Conservation (phyloP, 495 filamentous ascomycete species). For the Recurvomyces mirabilis region DNA sequence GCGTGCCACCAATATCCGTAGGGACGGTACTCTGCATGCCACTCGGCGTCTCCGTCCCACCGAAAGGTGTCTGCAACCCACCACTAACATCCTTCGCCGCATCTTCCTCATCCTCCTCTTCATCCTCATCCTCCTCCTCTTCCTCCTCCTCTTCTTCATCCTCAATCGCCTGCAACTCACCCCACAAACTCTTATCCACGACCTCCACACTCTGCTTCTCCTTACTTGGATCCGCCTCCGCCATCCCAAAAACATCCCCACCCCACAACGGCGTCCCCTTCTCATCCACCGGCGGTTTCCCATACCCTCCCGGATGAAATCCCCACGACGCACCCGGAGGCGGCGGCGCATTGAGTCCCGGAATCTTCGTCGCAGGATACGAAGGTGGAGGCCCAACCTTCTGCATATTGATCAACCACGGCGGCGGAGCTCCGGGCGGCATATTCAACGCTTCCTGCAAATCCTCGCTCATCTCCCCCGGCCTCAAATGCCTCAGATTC, state of each 20-base stretch:
- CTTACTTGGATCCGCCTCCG: constrained; percentile 42
- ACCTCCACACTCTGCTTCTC: constrained; percentile 50
- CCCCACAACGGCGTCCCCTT: constrained; percentile 82
- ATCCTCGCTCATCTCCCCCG: constrained; percentile 82
- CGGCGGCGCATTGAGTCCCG: constrained; percentile 88
- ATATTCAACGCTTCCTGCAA: constrained; percentile 90
- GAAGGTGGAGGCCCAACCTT: constrained; percentile 85
- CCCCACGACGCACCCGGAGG: constrained; percentile 93
- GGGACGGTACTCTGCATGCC: constrained; percentile 71
- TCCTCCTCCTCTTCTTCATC: constrained; percentile 48
- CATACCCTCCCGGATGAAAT: constrained; percentile 89
- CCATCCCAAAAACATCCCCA: constrained; percentile 82
- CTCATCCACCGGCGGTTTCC: constrained; percentile 89
- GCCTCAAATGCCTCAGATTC: constrained; percentile 76
- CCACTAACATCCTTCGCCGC: constrained; percentile 39
- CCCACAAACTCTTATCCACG: constrained; percentile 83
- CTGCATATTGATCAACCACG: constrained; percentile 96
- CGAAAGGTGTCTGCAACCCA: constrained; percentile 8
- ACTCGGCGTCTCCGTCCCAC: constrained; percentile 57
- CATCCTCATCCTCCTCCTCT: constrained; percentile 69
- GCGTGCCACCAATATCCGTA: constrained; percentile 60
- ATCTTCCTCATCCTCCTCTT: constrained; percentile 27
- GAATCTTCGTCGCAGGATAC: constrained; percentile 84
- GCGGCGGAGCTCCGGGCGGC: constrained; percentile 83
- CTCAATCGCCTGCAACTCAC: constrained; percentile 67